Evolutionary conservation across 2,329 filamentous ascomycete genomes (phyloP), one percentile per base, ranked within the genome.

Genomic region (Epichloe coenophiala): DNA sequence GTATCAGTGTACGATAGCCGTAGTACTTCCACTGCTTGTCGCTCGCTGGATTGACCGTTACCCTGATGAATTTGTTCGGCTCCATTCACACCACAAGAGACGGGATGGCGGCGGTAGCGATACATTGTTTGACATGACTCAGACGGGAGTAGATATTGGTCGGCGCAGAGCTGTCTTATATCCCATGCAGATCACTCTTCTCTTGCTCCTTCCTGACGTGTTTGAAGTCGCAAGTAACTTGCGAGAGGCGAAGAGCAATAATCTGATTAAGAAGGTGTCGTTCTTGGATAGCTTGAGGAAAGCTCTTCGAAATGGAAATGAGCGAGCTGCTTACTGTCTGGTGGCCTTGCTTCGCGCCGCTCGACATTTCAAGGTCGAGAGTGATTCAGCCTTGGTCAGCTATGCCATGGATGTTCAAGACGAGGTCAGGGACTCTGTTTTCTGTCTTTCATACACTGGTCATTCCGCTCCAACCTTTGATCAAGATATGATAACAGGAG

Each of bases 331-430:
- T n/a, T 81, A 80, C 57, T 85, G 80, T 55, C 68, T 85, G 13
- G 77, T 84, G 15, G 74, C 74, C 17, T 65, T 85, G 45, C 71
- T 85, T 45, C 76, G 79, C 40, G 80, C 75, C 39, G 79, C 80
- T 12, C 74, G 81, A 36, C 78, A 84, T 60, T 84, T 86, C 57
- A 71, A 77, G 52, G 67, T 71, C 7, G 77, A 84, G 53, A 80
- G 74, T 58, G 82, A 86, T 58, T 76, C 78, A 11, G 77, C 77
- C 2, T 69, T 83, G 51, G 71, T 83, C 53, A 83, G 80, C 61
- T 86, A 82, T 61, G 81, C 81, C 39, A 71, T 84, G 64, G 82
- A 86, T 61, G 77, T 86, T 8, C 81, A 85, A 58, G 80, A 83
- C 58, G 82, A 86, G 61, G 74, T 86, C 45, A 73, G 75, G 45